Evolutionary conservation across 345 rosid species (phyloP), one percentile per base, ranked within the genome.

Genomic region (Arabis alpina): DNA sequence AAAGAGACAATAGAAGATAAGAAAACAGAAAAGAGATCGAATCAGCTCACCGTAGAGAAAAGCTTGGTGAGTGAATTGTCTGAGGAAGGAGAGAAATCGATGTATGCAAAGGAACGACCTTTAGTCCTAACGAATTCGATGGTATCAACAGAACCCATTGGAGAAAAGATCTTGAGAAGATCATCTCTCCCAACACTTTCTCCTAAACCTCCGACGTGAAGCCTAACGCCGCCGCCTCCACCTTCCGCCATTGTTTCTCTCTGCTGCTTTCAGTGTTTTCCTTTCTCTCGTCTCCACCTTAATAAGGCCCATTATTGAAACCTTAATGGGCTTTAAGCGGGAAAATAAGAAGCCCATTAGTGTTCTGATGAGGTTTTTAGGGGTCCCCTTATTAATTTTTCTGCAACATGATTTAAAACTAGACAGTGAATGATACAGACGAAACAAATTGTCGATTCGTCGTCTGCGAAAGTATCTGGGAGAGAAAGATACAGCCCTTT

Each of bases 81-180:
- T 3, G 89, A 79, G 10, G 87, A 76, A 0, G 96, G 93, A 52
- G 75, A 57, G 83, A 94, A 86, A 52, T 91, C 86, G 51, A 90
- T 71, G 63, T 88, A 89, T 30, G 92, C 99, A n/a, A 94, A 86
- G 79, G 96, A 80, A 53, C 98, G 97, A 65, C 96, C 89, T 89
- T 91, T 94, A 52, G 87, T 85, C 69, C 93, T 81, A 15, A 89
- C 68, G 24, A 94, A 81, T 2, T 91, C 91, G 0, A 91, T 76
- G 2, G 81, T 68, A 49, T 81, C 74, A 0, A 88, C 83, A 4
- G 23, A 55, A 12, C 95, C 96, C 70, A 82, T 54, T 2, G 86
- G 62, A 41, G 85, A 84, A 69, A 93, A 87, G 6, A 85, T 76
- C 59, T 76, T 84, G 30, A 39, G 73, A 27, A 94, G 80, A 69